These are phyloP conservation scores for Endocarpon pusillum DNA, from an alignment of 495 filamentous ascomycete species.

Conservation along the genomic window DNA sequence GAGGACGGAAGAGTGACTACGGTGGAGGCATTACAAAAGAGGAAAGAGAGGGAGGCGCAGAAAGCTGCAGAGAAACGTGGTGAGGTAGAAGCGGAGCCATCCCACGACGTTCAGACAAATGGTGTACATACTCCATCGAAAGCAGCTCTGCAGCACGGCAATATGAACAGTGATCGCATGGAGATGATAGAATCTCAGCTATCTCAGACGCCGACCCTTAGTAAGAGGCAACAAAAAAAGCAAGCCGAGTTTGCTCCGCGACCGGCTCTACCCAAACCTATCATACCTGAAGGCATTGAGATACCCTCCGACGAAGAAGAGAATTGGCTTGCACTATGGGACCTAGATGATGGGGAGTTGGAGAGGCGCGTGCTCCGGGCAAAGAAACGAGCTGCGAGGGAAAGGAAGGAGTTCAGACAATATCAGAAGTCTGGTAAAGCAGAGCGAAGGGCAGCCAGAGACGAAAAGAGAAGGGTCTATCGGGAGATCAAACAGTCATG, in stretches of 20 bases:
- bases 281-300: constrained; percentile 13
- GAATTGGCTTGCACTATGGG: constrained; percentile 18
- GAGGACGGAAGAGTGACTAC: constrained; percentile 18
- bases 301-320: constrained; percentile 17
- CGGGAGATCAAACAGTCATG: constrained; percentile 13
- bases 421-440: constrained; percentile 15
- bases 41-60: constrained; percentile 6
- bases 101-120: not conserved
- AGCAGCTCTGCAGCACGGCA: not conserved
- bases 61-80: constrained; percentile 4
- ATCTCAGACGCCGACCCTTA: constrained; percentile 13
- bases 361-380: constrained; percentile 9
- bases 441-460: constrained; percentile 12
- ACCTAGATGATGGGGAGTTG: constrained; percentile 16
- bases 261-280: constrained; percentile 15
- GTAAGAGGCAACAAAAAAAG: constrained; percentile 27
- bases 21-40: constrained; percentile 6
- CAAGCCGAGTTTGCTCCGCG: constrained; percentile 8
- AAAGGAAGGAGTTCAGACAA: constrained; percentile 11
- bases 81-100: not conserved
- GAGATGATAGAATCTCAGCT: not conserved
- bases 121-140: not conserved
- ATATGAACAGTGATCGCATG: too few relatives aligned
- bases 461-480: constrained; percentile 13
- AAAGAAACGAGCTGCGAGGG: constrained; percentile 14